These are phyloP conservation scores for Cryptosporidium canis DNA, from an alignment of 169 alveolate genomes.

Conservation along the genomic window DNA sequence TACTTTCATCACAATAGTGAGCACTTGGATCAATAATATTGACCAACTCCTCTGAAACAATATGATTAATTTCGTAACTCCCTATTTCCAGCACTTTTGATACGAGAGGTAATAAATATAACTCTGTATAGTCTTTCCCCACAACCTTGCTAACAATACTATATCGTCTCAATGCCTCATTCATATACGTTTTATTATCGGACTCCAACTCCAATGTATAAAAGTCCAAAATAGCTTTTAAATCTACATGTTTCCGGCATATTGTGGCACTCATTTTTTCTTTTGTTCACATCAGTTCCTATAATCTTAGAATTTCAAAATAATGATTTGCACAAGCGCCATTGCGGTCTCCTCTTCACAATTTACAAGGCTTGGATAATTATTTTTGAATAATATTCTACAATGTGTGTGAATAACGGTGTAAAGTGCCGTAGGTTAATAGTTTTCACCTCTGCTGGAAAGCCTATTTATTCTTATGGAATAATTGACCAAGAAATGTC, in stretches of 20 bases:
- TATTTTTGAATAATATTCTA: not conserved
- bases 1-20: slow-evolving; percentile 17
- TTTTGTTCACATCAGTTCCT: not conserved
- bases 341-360: no score
- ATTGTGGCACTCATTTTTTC: slow-evolving; percentile 29
- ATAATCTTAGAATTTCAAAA: not conserved
- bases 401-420: not conserved
- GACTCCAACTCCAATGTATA: slow-evolving; percentile 66
- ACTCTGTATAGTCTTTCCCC: slow-evolving; percentile 44
- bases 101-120: slow-evolving; percentile 38
- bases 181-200: slow-evolving; percentile 27
- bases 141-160: slow-evolving; percentile 69
- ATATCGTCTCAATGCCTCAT: slow-evolving; percentile 62
- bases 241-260: slow-evolving; percentile 21
- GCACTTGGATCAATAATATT: slow-evolving; percentile 46
- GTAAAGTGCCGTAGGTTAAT: not conserved
- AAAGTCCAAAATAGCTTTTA: slow-evolving; percentile 50
- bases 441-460: slow-evolving; percentile 63
- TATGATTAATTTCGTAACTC: slow-evolving; percentile 29
- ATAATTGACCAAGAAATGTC: not conserved
- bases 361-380: not conserved
- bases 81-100: slow-evolving; percentile 31
- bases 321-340: slow-evolving; percentile 2
- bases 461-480: slow-evolving; percentile 66
- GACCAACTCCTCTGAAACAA: slow-evolving; percentile 45